Evolutionary conservation across 306 rosid species (phyloP).

Genomic region (Pachyrhizus erosus): DNA sequence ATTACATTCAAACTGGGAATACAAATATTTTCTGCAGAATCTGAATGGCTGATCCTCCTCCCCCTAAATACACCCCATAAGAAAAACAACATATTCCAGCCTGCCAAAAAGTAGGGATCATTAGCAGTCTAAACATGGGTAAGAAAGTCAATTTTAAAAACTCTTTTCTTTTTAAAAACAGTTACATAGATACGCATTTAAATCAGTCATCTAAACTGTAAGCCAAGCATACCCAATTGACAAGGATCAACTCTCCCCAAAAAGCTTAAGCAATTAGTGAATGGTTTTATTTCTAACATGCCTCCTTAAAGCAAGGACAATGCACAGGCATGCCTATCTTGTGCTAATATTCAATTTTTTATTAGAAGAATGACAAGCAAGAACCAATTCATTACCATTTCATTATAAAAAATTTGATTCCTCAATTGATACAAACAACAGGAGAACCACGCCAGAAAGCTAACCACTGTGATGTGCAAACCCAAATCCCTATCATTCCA

Average conservation of each 20-base stretch:
- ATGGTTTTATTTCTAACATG: neutral
- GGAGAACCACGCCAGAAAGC: neutral
- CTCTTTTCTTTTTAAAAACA: neutral
- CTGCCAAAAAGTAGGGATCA: conserved; percentile 54
- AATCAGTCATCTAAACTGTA: neutral
- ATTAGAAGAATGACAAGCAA: neutral
- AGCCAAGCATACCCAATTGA: conserved; percentile 12
- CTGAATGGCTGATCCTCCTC: conserved; percentile 56
- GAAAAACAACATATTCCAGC: conserved; percentile 94
- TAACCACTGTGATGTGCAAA: neutral
- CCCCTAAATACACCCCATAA: conserved; percentile 96
- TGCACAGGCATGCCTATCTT: neutral
- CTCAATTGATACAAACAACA: neutral
- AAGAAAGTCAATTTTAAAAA: conserved; percentile 25
- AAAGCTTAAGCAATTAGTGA: neutral
- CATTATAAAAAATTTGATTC: neutral
- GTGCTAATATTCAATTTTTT: neutral
- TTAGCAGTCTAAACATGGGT: conserved; percentile 20
- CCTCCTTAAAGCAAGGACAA: neutral
- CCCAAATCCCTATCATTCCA: neutral
- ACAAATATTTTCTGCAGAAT: conserved; percentile 58
- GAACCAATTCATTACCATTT: neutral
- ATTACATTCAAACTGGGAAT: conserved; percentile 54
- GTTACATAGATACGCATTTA: conserved; percentile 8
- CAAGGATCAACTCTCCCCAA: conserved; percentile 15